Conservation (phyloP, 306 rosid genomes). For the Mucuna pruriens region DNA sequence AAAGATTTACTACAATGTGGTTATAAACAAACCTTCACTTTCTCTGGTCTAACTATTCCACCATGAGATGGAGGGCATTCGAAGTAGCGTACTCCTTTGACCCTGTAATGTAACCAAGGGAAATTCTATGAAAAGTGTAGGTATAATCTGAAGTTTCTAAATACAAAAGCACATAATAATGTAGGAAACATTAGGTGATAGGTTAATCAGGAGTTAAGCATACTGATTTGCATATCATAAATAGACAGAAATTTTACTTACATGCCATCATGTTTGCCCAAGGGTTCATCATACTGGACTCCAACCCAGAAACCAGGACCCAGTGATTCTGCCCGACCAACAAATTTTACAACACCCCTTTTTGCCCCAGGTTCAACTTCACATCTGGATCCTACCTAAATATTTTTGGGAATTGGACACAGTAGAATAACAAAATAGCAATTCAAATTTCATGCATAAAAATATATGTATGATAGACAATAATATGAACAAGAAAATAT, state of each 20-base stretch:
- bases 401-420: conserved; percentile 26
- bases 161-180: conserved; percentile 1
- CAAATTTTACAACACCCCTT: conserved; percentile 80
- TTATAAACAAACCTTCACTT: conserved; percentile 75
- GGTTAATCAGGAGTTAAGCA: not conserved
- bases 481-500: conserved; percentile 17
- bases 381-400: conserved; percentile 92
- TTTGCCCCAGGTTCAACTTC: conserved; percentile 92
- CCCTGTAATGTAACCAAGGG: conserved; percentile 54
- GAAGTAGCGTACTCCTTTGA: conserved; percentile 84
- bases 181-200: not conserved
- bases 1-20: not conserved
- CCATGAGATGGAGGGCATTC: conserved; percentile 83
- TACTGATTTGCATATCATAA: not conserved
- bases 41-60: conserved; percentile 86
- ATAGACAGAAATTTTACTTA: conserved; percentile 47
- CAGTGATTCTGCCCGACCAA: conserved; percentile 77
- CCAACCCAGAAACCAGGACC: conserved; percentile 98
- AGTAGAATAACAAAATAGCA: not conserved
- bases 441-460: conserved; percentile 1
- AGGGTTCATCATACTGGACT: conserved; percentile 93
- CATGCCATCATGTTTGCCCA: conserved; percentile 98
- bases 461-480: not conserved
- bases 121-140: conserved; percentile 3
- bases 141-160: not conserved